Percentiles rank a stretch among this genome's conserved stretches.
phyloP scores from a whole-genome alignment of 2,329 filamentous ascomycete genomes.

The Cladobotryum protrusum region DNA sequence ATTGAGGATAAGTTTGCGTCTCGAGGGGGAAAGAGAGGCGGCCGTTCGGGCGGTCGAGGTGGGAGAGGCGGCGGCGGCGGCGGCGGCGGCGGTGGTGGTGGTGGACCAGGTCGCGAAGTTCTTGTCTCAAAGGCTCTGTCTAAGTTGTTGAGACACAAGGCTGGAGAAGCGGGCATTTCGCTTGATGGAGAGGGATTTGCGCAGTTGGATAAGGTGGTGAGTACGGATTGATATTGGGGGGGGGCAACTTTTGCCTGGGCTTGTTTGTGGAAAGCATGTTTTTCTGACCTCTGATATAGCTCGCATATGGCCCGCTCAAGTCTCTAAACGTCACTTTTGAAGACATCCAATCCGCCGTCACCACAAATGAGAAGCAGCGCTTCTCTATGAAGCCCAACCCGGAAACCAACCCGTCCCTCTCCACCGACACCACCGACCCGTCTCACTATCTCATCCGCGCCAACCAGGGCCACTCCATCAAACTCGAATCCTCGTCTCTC shows the following conservation, averaged over 20 bases:
- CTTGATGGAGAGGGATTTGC: slow-evolving; percentile 57
- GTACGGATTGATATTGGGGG: slow-evolving; percentile 28
- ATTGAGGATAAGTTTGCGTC: slow-evolving; percentile 18
- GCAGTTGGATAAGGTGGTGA: slow-evolving; percentile 51
- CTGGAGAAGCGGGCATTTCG: slow-evolving; percentile 47
- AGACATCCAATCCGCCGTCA: slow-evolving; percentile 66
- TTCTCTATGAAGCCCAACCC: slow-evolving; percentile 66
- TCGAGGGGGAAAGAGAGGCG: neutral
- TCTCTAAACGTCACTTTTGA: slow-evolving; percentile 66
- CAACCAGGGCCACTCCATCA: slow-evolving; percentile 89
- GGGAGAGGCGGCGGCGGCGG: slow-evolving; percentile 23
- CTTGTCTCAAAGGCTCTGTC: slow-evolving; percentile 50
- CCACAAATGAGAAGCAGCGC: slow-evolving; percentile 80
- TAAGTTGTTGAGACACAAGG: slow-evolving; percentile 50
- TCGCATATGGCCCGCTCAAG: slow-evolving; percentile 53
- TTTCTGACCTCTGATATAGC: slow-evolving; percentile 25
- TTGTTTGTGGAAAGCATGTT: neutral
- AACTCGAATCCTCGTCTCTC: slow-evolving; percentile 62
- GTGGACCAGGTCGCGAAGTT: slow-evolving; percentile 36
- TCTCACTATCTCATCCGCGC: slow-evolving; percentile 81
- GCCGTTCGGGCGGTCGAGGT: slow-evolving; percentile 6
- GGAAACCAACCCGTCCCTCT: slow-evolving; percentile 19
- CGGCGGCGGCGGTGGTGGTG: slow-evolving; percentile 23
- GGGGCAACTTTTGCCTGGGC: too few species aligned
- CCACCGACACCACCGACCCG: slow-evolving; percentile 39